These are phyloP conservation scores for Asclepias syriaca DNA, from an alignment of 257 asterid genomes.

Conservation along the genomic window DNA sequence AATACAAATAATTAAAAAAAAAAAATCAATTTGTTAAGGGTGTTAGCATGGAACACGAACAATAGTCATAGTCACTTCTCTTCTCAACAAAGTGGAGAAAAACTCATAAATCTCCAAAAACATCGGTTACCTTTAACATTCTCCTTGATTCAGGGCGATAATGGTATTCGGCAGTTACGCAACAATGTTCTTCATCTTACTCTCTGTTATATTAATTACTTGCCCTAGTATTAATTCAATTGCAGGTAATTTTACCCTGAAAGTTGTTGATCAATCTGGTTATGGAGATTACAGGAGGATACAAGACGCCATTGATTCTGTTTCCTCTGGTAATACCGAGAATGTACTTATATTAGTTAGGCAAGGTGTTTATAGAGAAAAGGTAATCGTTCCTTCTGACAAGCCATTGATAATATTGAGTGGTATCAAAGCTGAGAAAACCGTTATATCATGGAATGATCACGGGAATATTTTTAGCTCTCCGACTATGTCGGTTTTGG, in stretches of 20 bases:
- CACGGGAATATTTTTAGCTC: slow-evolving; percentile 35
- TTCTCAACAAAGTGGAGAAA: too few species aligned
- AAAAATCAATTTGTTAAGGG: too few species aligned
- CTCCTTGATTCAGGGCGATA: neutral
- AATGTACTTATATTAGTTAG: slow-evolving; percentile 24
- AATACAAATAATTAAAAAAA: too few species aligned
- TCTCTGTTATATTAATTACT: neutral
- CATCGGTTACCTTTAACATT: neutral
- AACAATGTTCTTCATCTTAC: neutral
- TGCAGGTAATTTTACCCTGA: slow-evolving; percentile 5
- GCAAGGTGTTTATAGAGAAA: slow-evolving; percentile 35
- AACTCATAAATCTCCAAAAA: too few species aligned
- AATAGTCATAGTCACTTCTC: too few species aligned
- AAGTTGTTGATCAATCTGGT: slow-evolving; percentile 32
- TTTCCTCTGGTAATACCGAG: slow-evolving; percentile 23
- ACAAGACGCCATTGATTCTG: slow-evolving; percentile 40
- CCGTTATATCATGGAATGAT: slow-evolving; percentile 26
- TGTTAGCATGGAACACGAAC: too few species aligned
- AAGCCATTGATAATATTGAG: slow-evolving; percentile 41
- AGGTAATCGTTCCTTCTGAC: slow-evolving; percentile 33
- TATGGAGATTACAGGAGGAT: slow-evolving; percentile 31
- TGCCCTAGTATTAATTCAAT: neutral
- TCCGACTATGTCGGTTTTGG: slow-evolving; percentile 39
- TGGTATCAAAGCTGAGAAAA: slow-evolving; percentile 23
- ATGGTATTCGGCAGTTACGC: slow-evolving; percentile 1